Evolutionary conservation across 2,329 filamentous ascomycete genomes (phyloP), one percentile per base, ranked within the genome.

Genomic region (Pseudogymnoascus sp.): DNA sequence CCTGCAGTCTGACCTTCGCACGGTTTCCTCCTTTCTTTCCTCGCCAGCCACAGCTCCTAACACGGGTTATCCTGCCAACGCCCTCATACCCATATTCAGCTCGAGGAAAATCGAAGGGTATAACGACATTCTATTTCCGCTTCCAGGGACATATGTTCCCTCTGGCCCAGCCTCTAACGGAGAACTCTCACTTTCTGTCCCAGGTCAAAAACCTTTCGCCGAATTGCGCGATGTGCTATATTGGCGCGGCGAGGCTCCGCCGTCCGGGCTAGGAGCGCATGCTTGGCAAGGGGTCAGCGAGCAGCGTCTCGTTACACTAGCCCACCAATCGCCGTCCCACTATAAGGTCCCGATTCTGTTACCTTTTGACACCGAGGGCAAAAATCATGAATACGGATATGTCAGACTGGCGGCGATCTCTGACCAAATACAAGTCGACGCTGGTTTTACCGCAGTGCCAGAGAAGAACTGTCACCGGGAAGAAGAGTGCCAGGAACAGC

Each of bases 281-380:
- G 81, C 79, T 33, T 88, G 84, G 84, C 78, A 77, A 16, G 78
- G 78, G 0, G 85, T 86, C 66, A 78, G 86, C 35, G 78, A 84
- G 5, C 84, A 86, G 63, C 79, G 85, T 8, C 82, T 87, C 65
- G 77, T 86, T 6, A 74, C 79, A 47, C 78, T 84, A 75, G 72
- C 82, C 23, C 83, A 83, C 7, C 62, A 63, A 62, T 74, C 76
- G 1, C 79, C 78, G 1, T 70, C 69, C 2, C 72, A 75, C 0
- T 75, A 79, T 50, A 66, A 68, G 5, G 63, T 66, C 23, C 62
- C 67, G 2, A 67, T 71, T 10, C 62, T 72, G 18, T 62, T 64
- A 11, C 64, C 70, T 33, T 56, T 65, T 62, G 72, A 65, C 67
- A 70, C 64, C 53, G 63, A 65, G 56, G 71, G 73, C 5, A 73